phyloP scores from a whole-genome alignment of 2,329 filamentous ascomycete genomes.

The Rutstroemia sydowiana region DNA sequence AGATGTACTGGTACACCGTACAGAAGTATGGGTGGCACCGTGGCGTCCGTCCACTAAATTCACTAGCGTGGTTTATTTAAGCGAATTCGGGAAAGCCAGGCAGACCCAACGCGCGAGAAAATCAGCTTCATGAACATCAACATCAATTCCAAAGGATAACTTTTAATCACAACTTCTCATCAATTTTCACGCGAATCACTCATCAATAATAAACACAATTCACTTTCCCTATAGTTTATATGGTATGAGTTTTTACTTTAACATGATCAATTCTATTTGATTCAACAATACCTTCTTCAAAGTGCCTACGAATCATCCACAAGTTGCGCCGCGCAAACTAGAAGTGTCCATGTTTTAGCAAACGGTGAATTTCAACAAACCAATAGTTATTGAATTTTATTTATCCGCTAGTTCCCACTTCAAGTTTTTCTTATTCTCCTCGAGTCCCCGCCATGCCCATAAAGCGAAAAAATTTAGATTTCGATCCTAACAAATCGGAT shows the following conservation, averaged over 20 bases:
- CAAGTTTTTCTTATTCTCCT: not conserved
- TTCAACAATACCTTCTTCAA: not conserved
- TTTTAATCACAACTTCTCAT: slow-evolving; percentile 7
- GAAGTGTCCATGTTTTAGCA: slow-evolving; percentile 8
- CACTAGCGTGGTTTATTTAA: slow-evolving; percentile 3
- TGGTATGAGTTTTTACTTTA: not conserved
- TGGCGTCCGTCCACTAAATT: no score
- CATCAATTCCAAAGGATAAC: not conserved
- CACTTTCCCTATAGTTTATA: not conserved
- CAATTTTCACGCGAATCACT: not conserved
- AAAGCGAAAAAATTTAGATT: slow-evolving; percentile 49
- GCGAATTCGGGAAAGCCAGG: slow-evolving; percentile 7
- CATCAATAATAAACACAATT: not conserved
- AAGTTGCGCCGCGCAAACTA: slow-evolving; percentile 3
- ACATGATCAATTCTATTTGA: not conserved
- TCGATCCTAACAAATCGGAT: slow-evolving; percentile 61
- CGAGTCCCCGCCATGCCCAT: slow-evolving; percentile 23
- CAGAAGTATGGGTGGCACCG: no score
- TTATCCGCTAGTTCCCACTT: no score
- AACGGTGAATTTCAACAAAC: not conserved
- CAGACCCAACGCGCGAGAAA: slow-evolving; percentile 8
- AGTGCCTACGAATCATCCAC: not conserved
- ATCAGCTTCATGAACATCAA: slow-evolving; percentile 6
- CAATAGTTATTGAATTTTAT: no score
- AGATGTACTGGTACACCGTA: no score